Percentiles rank a stretch among this genome's conserved stretches.
phyloP scores from a whole-genome alignment of 192 early-diverging fungal genomes.

The Coemansia sp. region DNA sequence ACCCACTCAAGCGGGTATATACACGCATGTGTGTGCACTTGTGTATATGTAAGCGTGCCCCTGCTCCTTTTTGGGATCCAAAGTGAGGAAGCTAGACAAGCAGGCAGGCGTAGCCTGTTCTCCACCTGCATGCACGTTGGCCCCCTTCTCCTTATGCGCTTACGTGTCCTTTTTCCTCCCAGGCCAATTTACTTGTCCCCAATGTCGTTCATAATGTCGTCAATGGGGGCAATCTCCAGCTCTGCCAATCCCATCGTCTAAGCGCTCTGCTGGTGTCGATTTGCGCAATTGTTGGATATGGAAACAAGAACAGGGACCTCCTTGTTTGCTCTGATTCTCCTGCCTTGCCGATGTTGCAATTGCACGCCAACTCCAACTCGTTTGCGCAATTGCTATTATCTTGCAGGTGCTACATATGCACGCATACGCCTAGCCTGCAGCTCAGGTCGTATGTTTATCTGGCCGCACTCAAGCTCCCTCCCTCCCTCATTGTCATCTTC shows the following conservation, averaged over 20 bases:
- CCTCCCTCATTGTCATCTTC: neutral
- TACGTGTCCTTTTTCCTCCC: neutral
- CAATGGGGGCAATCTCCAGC: neutral
- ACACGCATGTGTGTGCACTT: neutral
- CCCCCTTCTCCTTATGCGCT: neutral
- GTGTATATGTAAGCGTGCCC: constrained; percentile 5
- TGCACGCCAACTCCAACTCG: neutral
- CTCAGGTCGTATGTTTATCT: neutral
- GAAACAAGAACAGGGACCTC: neutral
- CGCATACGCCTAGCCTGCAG: neutral
- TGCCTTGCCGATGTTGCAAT: neutral
- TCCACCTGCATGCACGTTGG: neutral
- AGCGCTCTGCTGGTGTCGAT: neutral
- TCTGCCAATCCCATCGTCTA: neutral
- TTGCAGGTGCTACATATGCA: neutral
- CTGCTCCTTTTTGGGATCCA: neutral
- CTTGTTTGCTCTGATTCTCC: neutral
- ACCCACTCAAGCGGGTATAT: neutral
- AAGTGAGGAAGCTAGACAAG: neutral
- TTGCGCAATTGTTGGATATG: constrained; percentile 7
- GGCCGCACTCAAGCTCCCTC: neutral
- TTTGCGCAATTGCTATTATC: constrained; percentile 4
- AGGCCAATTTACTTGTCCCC: neutral
- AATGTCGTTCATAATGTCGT: neutral
- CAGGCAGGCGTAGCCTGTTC: neutral